These are phyloP conservation scores for Orbilia javanica DNA, from an alignment of 2,329 filamentous ascomycete genomes.

Conservation along the genomic window DNA sequence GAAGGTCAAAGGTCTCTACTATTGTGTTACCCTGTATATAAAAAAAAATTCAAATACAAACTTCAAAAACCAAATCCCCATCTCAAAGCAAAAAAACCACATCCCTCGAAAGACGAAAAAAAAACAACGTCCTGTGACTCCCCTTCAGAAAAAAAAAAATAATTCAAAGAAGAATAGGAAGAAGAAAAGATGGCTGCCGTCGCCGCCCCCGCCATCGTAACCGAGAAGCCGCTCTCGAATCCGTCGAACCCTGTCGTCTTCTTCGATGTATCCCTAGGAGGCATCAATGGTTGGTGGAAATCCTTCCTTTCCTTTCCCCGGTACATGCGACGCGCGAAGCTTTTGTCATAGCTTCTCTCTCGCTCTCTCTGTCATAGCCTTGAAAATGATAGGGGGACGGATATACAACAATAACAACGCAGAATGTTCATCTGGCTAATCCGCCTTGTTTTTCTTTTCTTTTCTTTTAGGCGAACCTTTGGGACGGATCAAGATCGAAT, in stretches of 20 bases:
- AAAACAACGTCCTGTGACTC: constrained; percentile 13
- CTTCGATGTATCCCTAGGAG: constrained; percentile 83
- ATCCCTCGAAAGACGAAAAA: not conserved
- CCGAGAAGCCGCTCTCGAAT: constrained; percentile 49
- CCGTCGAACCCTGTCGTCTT: constrained; percentile 70
- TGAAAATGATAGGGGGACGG: not conserved
- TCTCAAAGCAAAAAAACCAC: not conserved
- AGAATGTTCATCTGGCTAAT: constrained; percentile 10
- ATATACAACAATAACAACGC: constrained; percentile 56
- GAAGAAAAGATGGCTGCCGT: constrained; percentile 45
- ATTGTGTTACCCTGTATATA: not conserved
- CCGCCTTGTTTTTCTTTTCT: not conserved
- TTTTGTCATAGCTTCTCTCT: not conserved
- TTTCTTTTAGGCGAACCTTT: constrained; percentile 80
- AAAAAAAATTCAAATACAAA: not conserved
- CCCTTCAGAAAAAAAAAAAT: not conserved
- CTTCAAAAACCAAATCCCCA: not conserved
- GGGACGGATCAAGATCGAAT: constrained; percentile 88
- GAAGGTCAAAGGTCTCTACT: too few species aligned
- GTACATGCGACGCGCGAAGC: not conserved
- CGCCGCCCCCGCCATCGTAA: constrained; percentile 43
- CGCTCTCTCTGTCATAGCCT: too few species aligned
- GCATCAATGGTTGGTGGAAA: constrained; percentile 67
- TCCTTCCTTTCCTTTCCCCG: not conserved
- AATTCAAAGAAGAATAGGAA: too few species aligned